Evolutionary conservation across 2,329 filamentous ascomycete genomes (phyloP).

Genomic region (Fusarium guadeloupense): DNA sequence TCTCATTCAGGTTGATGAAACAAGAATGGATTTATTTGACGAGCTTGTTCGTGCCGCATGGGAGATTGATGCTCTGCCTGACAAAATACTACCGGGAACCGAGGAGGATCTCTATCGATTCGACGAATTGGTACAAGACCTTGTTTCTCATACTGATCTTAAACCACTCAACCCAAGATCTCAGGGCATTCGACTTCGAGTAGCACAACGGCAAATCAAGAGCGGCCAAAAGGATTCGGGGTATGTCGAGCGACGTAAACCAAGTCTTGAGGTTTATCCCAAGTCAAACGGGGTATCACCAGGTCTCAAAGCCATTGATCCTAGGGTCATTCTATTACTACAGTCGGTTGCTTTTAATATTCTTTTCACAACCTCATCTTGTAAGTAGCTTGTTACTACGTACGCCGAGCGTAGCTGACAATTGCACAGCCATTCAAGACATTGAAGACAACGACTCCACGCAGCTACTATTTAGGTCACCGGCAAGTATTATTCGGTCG

Average conservation of each 20-base stretch:
- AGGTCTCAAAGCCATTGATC: conserved; percentile 12
- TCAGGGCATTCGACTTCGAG: conserved; percentile 23
- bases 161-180: conserved; percentile 2
- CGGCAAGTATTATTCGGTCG: conserved; percentile 22
- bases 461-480: conserved; percentile 4
- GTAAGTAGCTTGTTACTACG: conserved; percentile 11
- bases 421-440: conserved; percentile 32
- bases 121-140: conserved; percentile 35
- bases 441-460: conserved; percentile 10
- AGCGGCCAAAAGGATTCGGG: not conserved
- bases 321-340: conserved; percentile 27
- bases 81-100: not conserved
- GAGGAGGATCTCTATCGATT: conserved; percentile 26
- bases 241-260: not conserved
- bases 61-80: conserved; percentile 13
- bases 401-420: not conserved
- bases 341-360: conserved; percentile 39
- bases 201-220: conserved; percentile 27
- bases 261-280: not conserved
- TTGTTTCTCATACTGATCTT: conserved; percentile 29
- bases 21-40: conserved; percentile 38
- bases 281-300: not conserved
- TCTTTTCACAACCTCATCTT: conserved; percentile 20
- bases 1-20: conserved; percentile 15
- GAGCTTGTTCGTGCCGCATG: conserved; percentile 37